Percentiles rank a stretch among this genome's conserved stretches.
Conservation (phyloP, 2,329 filamentous ascomycete species). For the Beauveria medogensis region DNA sequence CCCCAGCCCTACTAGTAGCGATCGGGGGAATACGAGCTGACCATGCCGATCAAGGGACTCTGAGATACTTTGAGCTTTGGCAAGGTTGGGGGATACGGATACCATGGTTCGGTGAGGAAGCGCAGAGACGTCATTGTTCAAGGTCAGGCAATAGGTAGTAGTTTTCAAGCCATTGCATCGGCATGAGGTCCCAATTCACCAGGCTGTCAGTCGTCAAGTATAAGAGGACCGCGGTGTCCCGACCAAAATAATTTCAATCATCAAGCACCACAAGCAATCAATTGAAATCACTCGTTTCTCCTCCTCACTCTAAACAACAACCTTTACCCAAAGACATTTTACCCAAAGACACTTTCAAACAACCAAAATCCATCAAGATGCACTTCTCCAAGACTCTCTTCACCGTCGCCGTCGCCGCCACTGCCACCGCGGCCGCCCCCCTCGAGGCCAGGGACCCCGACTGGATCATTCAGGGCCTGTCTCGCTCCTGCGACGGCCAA, state of each 20-base stretch:
- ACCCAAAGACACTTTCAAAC: constrained; percentile 5
- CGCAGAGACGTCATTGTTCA: not conserved
- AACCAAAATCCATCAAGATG: constrained; percentile 26
- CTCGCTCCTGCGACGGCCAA: constrained; percentile 31
- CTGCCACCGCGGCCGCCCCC: constrained; percentile 29
- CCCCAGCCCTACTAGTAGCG: not conserved
- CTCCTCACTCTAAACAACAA: not conserved
- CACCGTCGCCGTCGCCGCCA: constrained; percentile 26
- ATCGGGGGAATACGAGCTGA: constrained; percentile 5
- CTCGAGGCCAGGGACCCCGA: constrained; percentile 32
- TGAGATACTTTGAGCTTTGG: not conserved
- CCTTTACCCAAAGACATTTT: not conserved
- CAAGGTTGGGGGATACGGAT: not conserved
- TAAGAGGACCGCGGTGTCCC: not conserved
- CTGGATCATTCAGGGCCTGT: constrained; percentile 34
- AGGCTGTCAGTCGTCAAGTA: not conserved
- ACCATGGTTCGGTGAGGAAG: not conserved
- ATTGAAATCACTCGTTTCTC: not conserved
- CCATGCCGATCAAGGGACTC: not conserved
- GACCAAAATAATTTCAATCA: not conserved
- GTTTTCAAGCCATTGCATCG: no score
- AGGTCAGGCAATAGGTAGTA: not conserved
- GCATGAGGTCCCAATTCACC: no score
- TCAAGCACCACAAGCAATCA: not conserved
- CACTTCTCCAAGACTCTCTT: constrained; percentile 34